Evolutionary conservation across 495 filamentous ascomycete genomes (phyloP), one percentile per base, ranked within the genome.

Genomic region (Tuber borchii): DNA sequence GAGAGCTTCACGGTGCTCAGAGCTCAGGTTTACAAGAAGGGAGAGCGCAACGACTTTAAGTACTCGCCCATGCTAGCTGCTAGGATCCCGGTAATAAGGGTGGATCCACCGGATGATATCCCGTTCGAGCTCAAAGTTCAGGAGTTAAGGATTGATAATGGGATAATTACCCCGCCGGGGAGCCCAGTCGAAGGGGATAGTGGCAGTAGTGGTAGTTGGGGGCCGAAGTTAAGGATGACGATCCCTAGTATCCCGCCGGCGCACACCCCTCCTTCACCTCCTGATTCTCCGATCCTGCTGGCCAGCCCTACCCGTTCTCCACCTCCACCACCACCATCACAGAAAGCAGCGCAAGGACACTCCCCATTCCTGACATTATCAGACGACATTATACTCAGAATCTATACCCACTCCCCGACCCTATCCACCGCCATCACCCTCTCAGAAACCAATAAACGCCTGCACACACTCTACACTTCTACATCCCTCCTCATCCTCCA

Each of bases 91-190:
- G 71, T 43, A 17, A 75, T 79, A 43, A 73, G 40, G 61, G 37
- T 79, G 56, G 76, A 79, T 16, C 78, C 78, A 3, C 78, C 78
- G 14, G 78, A 79, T n/a, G 71, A 79, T 61, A 79, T 79, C 42
- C 78, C 78, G 22, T 79, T 75, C 46, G 61, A 48, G 37, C 77
- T 79, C 37, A 42, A 48, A 26, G 14, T 79, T 48, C n/a, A 42
- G 61, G 76, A 75, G n/a, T 31, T 65, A 12, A 65, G 56, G 56
- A 65, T 65, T 5, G 56, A 65, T 31, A 65, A 65, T 17, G 56
- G 56, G 56, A 10, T 31, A 31, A 2, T 65, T 16, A 65, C 56
- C 14, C 56, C 56, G n/a, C 56, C 56, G 12, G 56, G 56, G 56
- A 65, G 56, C 31, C 56, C 56, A 31, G 56, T 65, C 17, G 56